These are phyloP conservation scores for Paramecium tetraurelia DNA, from an alignment of 73 alveolate genomes.

Conservation along the genomic window DNA sequence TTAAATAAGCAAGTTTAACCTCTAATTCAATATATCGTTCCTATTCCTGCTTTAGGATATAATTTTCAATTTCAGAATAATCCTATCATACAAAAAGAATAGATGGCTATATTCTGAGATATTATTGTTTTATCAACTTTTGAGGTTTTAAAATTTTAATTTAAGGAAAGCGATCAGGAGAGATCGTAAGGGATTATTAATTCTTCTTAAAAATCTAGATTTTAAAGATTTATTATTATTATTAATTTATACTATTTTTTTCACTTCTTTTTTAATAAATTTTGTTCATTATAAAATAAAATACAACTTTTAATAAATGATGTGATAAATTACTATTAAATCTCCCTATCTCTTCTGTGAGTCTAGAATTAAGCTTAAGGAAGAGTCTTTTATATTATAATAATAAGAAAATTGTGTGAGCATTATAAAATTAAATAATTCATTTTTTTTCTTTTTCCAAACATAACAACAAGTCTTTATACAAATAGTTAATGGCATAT, in stretches of 20 bases:
- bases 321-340: too few relatives aligned
- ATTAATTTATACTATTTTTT: too few relatives aligned
- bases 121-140: too few relatives aligned
- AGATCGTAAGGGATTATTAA: background rate
- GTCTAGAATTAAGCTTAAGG: background rate
- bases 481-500: conserved; percentile 2
- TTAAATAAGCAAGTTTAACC: too few relatives aligned
- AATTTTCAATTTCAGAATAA: too few relatives aligned
- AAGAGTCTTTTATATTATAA: background rate
- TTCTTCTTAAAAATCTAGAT: background rate
- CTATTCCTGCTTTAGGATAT: too few relatives aligned
- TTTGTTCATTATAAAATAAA: too few relatives aligned
- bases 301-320: background rate
- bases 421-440: background rate
- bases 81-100: too few relatives aligned
- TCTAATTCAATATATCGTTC: too few relatives aligned
- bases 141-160: too few relatives aligned
- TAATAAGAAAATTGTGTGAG: background rate
- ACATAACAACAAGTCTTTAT: background rate
- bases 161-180: background rate
- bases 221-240: background rate
- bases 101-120: background rate
- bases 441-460: background rate
- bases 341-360: background rate
- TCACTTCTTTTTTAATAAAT: too few relatives aligned